Conservation (phyloP, 768 basidiomycete genomes). For the Russula abietina region DNA sequence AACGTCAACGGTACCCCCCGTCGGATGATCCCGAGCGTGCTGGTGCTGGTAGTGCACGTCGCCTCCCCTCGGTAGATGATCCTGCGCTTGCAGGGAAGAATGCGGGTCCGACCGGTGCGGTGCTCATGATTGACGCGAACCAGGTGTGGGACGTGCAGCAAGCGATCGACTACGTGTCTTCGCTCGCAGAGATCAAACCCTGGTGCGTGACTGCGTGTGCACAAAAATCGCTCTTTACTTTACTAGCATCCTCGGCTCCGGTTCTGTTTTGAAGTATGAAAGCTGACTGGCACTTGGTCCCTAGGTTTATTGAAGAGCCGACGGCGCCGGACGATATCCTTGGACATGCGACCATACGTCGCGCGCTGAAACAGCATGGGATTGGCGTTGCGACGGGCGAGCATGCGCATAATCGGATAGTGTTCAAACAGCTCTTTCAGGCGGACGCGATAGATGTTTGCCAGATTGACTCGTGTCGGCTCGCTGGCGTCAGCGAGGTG, state of each 20-base stretch:
- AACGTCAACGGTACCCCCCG: conserved; percentile 45
- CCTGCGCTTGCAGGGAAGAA: conserved; percentile 78
- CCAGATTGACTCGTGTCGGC: conserved; percentile 91
- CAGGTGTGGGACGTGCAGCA: conserved; percentile 94
- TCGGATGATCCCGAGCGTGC: conserved; percentile 47
- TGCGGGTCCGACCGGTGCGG: conserved; percentile 88
- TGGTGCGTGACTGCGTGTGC: conserved; percentile 66
- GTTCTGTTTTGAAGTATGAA: not conserved
- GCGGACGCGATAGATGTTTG: conserved; percentile 90
- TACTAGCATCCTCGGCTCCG: conserved; percentile 35
- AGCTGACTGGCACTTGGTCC: not conserved
- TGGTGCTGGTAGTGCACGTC: conserved; percentile 31
- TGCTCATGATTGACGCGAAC: conserved; percentile 97
- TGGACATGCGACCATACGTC: conserved; percentile 75
- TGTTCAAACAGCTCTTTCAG: conserved; percentile 93
- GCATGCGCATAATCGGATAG: conserved; percentile 90
- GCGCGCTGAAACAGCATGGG: conserved; percentile 66
- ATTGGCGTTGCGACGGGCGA: conserved; percentile 94
- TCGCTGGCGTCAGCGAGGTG: conserved; percentile 94
- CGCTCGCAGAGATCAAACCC: conserved; percentile 73
- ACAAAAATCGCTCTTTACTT: not conserved
- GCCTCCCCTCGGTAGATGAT: conserved; percentile 46
- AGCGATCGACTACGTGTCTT: conserved; percentile 86
- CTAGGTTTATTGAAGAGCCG: conserved; percentile 89
- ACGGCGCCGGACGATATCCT: conserved; percentile 90